These are phyloP conservation scores for Corniculantispora saksenae DNA, from an alignment of 2,329 filamentous ascomycete genomes.

Conservation along the genomic window DNA sequence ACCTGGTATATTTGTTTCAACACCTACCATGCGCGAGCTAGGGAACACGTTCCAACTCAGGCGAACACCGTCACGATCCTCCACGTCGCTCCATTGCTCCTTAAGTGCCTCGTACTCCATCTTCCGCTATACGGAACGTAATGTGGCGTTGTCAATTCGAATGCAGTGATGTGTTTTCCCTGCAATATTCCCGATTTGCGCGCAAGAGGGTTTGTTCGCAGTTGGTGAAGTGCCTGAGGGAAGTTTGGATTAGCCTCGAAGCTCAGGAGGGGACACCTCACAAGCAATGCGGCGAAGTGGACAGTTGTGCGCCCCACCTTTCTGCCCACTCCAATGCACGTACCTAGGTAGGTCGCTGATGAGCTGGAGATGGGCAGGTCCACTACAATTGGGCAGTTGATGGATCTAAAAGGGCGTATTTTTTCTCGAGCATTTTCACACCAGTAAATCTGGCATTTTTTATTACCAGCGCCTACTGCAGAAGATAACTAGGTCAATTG, in stretches of 20 bases:
- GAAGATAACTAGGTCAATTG: background rate
- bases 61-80: slow-evolving; percentile 93
- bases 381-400: background rate
- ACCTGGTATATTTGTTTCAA: background rate
- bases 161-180: background rate
- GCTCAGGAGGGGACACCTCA: slow-evolving; percentile 9
- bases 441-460: background rate
- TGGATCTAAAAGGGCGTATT: background rate
- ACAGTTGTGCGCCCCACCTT: slow-evolving; percentile 16
- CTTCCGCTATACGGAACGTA: slow-evolving; percentile 9
- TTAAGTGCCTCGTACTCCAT: slow-evolving; percentile 96
- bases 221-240: slow-evolving; percentile 1
- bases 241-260: background rate
- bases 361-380: background rate
- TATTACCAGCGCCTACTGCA: background rate
- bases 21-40: slow-evolving; percentile 87
- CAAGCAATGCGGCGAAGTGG: background rate
- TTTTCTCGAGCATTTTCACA: background rate
- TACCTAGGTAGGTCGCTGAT: too few species aligned
- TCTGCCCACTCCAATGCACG: too few species aligned
- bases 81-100: slow-evolving; percentile 94
- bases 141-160: background rate
- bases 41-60: slow-evolving; percentile 99
- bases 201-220: background rate
- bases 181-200: background rate